phyloP scores from a whole-genome alignment of 108 stramenopile species.

The Cyclotella cryptica region DNA sequence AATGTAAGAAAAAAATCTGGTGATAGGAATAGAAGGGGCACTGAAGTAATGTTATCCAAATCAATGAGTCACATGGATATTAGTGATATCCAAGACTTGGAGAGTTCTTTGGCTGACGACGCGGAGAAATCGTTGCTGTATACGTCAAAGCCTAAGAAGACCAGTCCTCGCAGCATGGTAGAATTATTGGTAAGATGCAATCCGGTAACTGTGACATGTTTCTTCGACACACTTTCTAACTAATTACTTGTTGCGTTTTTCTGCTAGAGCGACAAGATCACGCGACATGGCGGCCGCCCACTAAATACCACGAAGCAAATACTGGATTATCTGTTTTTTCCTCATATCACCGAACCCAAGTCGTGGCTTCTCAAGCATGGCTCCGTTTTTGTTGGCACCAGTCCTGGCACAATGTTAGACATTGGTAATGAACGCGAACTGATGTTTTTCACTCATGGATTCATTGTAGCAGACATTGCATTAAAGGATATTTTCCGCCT shows the following conservation, averaged over 20 bases:
- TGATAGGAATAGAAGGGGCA: not conserved
- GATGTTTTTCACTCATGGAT: conserved; percentile 35
- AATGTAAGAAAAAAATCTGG: not conserved
- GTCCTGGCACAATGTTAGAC: not conserved
- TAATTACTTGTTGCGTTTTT: no score
- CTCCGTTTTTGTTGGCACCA: conserved; percentile 12
- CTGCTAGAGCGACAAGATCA: not conserved
- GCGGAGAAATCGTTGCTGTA: not conserved
- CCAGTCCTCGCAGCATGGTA: not conserved
- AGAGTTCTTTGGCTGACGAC: not conserved
- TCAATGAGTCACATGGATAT: not conserved
- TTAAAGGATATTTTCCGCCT: conserved; percentile 20
- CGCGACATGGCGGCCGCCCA: not conserved
- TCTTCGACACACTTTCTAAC: no score
- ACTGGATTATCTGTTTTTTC: conserved; percentile 20
- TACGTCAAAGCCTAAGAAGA: not conserved
- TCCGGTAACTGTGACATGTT: no score
- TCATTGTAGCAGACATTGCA: conserved; percentile 13
- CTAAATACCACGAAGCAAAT: conserved; percentile 4
- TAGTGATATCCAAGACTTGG: not conserved
- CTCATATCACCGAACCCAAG: conserved; percentile 26
- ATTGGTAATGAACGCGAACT: conserved; percentile 27
- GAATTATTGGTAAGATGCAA: conserved; percentile 3
- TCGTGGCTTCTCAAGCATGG: conserved; percentile 32
- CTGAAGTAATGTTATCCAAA: not conserved